phyloP scores from a whole-genome alignment of 768 basidiomycete genomes.

The Fibroporia radiculosa region DNA sequence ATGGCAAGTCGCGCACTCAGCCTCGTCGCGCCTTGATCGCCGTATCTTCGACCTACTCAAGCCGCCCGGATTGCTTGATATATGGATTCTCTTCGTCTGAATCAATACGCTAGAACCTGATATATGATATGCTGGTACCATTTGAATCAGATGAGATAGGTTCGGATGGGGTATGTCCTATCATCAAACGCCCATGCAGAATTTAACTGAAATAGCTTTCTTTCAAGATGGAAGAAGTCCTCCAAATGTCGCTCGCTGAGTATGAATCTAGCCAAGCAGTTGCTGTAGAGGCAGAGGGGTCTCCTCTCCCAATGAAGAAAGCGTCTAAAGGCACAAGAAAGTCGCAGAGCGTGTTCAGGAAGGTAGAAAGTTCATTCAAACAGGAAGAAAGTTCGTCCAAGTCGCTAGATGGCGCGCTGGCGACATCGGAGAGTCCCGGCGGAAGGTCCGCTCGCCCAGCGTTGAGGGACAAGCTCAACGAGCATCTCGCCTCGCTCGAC shows the following conservation, averaged over 20 bases:
- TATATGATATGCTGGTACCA: neutral
- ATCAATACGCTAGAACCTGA: neutral
- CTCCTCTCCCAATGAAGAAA: neutral
- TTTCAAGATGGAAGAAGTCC: neutral
- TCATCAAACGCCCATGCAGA: neutral
- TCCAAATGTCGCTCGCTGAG: neutral
- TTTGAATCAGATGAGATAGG: neutral
- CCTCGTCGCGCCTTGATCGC: neutral
- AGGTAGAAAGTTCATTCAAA: too few species aligned
- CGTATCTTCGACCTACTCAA: too few species aligned
- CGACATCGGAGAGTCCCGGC: neutral
- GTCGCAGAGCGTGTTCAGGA: too few species aligned
- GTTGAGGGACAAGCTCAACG: neutral
- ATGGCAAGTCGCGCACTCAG: neutral
- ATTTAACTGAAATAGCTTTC: neutral
- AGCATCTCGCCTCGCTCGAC: constrained; percentile 2
- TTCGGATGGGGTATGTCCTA: neutral
- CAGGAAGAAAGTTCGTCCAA: too few species aligned
- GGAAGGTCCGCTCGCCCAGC: too few species aligned
- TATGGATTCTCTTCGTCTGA: neutral
- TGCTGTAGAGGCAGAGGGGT: neutral
- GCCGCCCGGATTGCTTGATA: neutral
- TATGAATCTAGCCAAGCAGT: neutral
- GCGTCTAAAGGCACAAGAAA: too few species aligned
- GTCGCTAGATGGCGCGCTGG: too few species aligned